A percentile compares a stretch with the other conserved stretches of the same genome.
Conservation (phyloP, 2,329 filamentous ascomycete genomes). For the Aureobasidium sp. region DNA sequence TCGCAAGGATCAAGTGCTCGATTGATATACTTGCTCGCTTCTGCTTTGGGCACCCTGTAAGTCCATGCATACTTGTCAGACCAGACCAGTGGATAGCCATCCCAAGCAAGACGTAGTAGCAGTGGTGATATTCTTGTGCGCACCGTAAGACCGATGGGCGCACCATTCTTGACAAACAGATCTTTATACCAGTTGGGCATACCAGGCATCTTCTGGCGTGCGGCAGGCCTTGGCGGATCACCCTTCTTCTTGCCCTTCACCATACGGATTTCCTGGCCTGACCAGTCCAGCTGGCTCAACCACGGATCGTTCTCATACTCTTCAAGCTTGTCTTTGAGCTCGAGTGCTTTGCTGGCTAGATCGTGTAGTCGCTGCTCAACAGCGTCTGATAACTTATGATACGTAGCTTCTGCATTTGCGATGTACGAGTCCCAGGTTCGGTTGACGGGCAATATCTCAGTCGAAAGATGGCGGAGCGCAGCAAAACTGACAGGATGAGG, state of each 20-base stretch:
- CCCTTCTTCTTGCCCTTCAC: conserved; percentile 83
- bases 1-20: conserved; percentile 69
- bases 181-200: conserved; percentile 97
- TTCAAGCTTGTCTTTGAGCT: conserved; percentile 61
- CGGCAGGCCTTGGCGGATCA: conserved; percentile 68
- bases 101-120: conserved; percentile 78
- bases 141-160: conserved; percentile 70
- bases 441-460: conserved; percentile 86
- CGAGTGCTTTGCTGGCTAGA: conserved; percentile 69
- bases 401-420: conserved; percentile 75
- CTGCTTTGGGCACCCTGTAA: conserved; percentile 63
- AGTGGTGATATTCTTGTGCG: conserved; percentile 82
- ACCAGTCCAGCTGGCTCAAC: conserved; percentile 92
- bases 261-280: conserved; percentile 85
- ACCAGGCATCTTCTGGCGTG: conserved; percentile 85
- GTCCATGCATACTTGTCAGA: conserved; percentile 91
- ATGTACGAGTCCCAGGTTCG: conserved; percentile 83
- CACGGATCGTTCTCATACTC: conserved; percentile 77
- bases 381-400: conserved; percentile 66
- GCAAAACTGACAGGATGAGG: conserved; percentile 97
- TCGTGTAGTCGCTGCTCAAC: conserved; percentile 68
- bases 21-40: conserved; percentile 58
- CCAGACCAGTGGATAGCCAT: conserved; percentile 84
- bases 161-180: conserved; percentile 63
- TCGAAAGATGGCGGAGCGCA: conserved; percentile 83